Percentiles rank a stretch among this genome's conserved stretches.
These are phyloP conservation scores for Hyaloperonospora arabidopsidis DNA, from an alignment of 352 stramenopile species.

Conservation along the genomic window DNA sequence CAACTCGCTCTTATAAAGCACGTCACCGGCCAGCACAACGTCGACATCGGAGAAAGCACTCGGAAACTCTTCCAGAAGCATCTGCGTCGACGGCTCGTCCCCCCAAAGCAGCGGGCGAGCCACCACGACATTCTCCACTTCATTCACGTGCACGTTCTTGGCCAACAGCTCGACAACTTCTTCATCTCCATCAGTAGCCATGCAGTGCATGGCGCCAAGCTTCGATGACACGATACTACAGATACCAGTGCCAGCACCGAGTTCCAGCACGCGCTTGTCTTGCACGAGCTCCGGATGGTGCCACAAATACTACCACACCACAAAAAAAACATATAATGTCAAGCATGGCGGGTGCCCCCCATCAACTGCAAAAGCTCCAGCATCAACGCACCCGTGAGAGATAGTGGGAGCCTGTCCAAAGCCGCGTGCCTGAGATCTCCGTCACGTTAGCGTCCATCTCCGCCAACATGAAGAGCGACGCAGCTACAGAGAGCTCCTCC, in stretches of 20 bases:
- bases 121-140: constrained; percentile 16
- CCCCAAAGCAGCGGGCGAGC: constrained; percentile 49
- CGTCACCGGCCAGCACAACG: constrained; percentile 61
- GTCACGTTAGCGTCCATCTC: constrained; percentile 52
- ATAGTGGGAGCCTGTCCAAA: constrained; percentile 68
- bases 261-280: constrained; percentile 49
- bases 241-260: constrained; percentile 65
- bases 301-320: constrained; percentile 38
- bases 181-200: constrained; percentile 62
- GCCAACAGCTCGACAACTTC: constrained; percentile 43
- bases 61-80: constrained; percentile 27
- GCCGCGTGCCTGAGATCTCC: constrained; percentile 71
- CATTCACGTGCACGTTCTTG: constrained; percentile 48
- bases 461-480: constrained; percentile 51
- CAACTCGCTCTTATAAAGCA: constrained; percentile 70
- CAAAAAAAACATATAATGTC: constrained; percentile 3
- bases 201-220: constrained; percentile 35
- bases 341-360: constrained; percentile 6
- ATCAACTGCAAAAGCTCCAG: background rate
- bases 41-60: constrained; percentile 29
- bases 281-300: constrained; percentile 35
- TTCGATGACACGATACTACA: constrained; percentile 60
- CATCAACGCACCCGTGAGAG: constrained; percentile 32
- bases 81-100: constrained; percentile 34
- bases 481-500: constrained; percentile 47